Evolutionary conservation across 148 eudicot genomes (phyloP).

Genomic region (Rhododendron kiyosumense): DNA sequence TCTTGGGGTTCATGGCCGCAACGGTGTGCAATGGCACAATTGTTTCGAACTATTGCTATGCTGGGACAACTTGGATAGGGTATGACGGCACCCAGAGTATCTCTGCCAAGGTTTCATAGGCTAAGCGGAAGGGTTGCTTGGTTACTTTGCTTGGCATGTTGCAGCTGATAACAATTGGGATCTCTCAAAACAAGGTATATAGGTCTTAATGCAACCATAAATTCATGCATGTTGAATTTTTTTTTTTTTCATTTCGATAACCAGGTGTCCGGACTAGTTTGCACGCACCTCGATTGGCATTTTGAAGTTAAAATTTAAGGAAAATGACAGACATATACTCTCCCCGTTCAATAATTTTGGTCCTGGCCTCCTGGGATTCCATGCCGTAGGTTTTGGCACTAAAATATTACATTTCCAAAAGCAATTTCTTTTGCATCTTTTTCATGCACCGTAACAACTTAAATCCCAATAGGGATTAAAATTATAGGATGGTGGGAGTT

Average conservation of each 20-base stretch:
- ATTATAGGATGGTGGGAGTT: no score
- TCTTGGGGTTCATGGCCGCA: constrained; percentile 25
- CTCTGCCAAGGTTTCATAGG: constrained; percentile 5
- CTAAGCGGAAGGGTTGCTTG: constrained; percentile 5
- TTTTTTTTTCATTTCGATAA: no score
- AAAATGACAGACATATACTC: neutral
- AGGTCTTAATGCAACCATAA: neutral
- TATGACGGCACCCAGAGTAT: constrained; percentile 45
- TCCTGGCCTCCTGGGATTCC: neutral
- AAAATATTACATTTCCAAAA: no score
- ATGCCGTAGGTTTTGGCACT: neutral
- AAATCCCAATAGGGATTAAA: no score
- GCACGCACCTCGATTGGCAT: neutral
- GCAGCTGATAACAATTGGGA: constrained; percentile 1
- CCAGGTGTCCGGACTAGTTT: no score
- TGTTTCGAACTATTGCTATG: constrained; percentile 47
- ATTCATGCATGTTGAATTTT: neutral
- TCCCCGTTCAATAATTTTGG: neutral
- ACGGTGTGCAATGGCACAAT: constrained; percentile 26
- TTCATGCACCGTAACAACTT: no score
- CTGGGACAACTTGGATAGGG: constrained; percentile 56
- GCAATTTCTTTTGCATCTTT: no score
- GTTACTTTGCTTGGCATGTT: constrained; percentile 7
- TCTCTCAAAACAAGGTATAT: constrained; percentile 1
- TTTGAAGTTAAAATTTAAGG: neutral